phyloP scores from a whole-genome alignment of 139 green algal genomes.

The Picochlorum sp. region DNA sequence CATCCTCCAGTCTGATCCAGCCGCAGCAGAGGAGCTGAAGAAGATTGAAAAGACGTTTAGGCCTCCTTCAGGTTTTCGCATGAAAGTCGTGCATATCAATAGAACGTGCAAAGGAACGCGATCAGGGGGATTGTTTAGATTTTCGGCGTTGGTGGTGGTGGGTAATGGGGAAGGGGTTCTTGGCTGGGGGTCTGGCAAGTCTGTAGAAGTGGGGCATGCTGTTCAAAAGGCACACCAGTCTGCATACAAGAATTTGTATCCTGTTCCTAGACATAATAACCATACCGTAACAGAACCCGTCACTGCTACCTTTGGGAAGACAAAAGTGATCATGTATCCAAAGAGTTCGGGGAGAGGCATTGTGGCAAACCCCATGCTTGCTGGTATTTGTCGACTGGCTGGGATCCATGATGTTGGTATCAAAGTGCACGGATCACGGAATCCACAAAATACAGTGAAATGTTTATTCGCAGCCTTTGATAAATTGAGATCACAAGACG shows the following conservation, averaged over 20 bases:
- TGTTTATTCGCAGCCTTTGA: constrained; percentile 32
- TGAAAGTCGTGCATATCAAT: constrained; percentile 33
- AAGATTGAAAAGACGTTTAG: constrained; percentile 18
- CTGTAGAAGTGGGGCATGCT: constrained; percentile 20
- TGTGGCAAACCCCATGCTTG: constrained; percentile 14
- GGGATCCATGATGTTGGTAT: constrained; percentile 32
- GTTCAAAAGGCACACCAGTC: constrained; percentile 26
- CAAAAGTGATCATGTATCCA: constrained; percentile 29
- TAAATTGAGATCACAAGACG: constrained; percentile 17
- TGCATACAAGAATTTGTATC: constrained; percentile 30
- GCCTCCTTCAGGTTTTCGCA: constrained; percentile 11
- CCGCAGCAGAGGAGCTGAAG: constrained; percentile 19
- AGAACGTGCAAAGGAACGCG: constrained; percentile 32
- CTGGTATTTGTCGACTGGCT: constrained; percentile 32
- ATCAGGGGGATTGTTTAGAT: constrained; percentile 28
- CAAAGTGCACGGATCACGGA: constrained; percentile 32
- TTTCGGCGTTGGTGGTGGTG: constrained; percentile 30
- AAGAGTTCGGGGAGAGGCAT: constrained; percentile 25
- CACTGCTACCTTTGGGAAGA: constrained; percentile 27
- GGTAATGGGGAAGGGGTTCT: constrained; percentile 37
- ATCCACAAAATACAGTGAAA: constrained; percentile 29
- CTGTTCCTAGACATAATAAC: constrained; percentile 24
- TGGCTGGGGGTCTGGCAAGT: constrained; percentile 34
- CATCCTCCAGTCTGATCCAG: constrained; percentile 20
- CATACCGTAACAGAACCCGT: constrained; percentile 29